Evolutionary conservation across 306 rosid genomes (phyloP).

Genomic region (Lathyrus oleraceus): DNA sequence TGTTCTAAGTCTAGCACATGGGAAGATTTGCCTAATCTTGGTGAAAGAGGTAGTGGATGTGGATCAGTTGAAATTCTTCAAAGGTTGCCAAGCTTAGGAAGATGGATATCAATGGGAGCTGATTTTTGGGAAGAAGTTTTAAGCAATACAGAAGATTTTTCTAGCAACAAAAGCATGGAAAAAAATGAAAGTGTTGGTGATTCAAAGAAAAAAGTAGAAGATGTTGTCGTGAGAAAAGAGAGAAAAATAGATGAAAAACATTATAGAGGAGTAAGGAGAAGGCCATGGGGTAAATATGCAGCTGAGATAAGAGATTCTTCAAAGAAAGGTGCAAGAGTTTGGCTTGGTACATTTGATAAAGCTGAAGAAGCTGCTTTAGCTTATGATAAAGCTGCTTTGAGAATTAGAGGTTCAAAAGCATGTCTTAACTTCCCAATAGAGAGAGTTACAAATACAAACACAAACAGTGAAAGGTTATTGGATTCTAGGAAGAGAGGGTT

Average conservation of each 20-base stretch:
- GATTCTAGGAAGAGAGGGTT: constrained; percentile 44
- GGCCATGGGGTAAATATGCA: constrained; percentile 98
- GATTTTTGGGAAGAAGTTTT: constrained; percentile 86
- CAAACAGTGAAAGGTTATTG: constrained; percentile 12
- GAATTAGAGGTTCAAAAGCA: constrained; percentile 83
- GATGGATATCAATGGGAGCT: constrained; percentile 94
- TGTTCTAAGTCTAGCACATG: constrained; percentile 39
- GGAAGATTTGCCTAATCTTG: constrained; percentile 66
- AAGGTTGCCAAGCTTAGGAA: constrained; percentile 84
- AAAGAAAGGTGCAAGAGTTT: constrained; percentile 75
- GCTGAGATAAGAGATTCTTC: constrained; percentile 91
- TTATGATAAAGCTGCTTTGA: constrained; percentile 92
- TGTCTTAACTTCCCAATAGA: constrained; percentile 77
- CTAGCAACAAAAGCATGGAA: constrained; percentile 25
- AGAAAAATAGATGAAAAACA: constrained; percentile 45
- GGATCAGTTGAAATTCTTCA: constrained; percentile 61
- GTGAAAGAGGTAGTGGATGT: constrained; percentile 50
- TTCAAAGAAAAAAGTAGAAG: constrained; percentile 18
- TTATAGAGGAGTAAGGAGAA: constrained; percentile 88
- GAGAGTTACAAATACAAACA: constrained; percentile 52
- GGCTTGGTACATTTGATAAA: constrained; percentile 93
- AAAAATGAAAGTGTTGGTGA: constrained; percentile 16
- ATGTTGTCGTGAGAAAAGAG: constrained; percentile 11
- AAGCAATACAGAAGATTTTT: constrained; percentile 25
- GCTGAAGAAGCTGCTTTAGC: constrained; percentile 95